phyloP scores from a whole-genome alignment of 1,139 yeast genomes.

The Candida labiduridarum region DNA sequence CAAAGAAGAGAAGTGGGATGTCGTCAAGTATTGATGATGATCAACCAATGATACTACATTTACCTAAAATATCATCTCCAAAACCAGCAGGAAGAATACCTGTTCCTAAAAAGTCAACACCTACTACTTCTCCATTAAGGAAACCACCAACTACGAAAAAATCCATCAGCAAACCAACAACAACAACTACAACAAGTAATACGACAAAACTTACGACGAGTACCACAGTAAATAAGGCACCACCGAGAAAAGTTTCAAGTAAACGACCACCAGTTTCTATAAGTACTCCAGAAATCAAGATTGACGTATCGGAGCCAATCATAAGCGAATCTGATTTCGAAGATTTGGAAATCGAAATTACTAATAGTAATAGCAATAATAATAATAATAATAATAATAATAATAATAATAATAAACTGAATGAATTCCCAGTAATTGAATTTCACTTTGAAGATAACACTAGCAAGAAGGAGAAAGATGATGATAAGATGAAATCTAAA shows the following conservation, averaged over 20 bases:
- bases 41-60: conserved; percentile 3
- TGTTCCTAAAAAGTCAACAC: neutral
- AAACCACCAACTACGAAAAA: conserved; percentile 6
- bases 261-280: conserved; percentile 20
- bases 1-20: neutral
- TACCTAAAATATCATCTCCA: neutral
- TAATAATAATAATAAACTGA: conserved; percentile 11
- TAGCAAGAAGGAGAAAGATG: conserved; percentile 1
- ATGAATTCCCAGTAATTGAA: conserved; percentile 12
- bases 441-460: conserved; percentile 5
- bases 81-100: neutral
- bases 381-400: conserved; percentile 10
- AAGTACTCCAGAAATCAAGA: conserved; percentile 16
- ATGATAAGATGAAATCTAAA: too few species aligned
- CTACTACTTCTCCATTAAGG: conserved; percentile 5
- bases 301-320: conserved; percentile 23
- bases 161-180: neutral
- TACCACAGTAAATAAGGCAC: neutral
- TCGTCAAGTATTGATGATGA: neutral
- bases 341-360: conserved; percentile 28
- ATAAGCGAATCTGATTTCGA: conserved; percentile 44
- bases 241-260: conserved; percentile 9
- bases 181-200: neutral
- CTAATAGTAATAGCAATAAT: conserved; percentile 9
- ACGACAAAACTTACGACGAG: neutral